These are phyloP conservation scores for Gossypium arboreum DNA, from an alignment of 345 rosid species.

Conservation along the genomic window DNA sequence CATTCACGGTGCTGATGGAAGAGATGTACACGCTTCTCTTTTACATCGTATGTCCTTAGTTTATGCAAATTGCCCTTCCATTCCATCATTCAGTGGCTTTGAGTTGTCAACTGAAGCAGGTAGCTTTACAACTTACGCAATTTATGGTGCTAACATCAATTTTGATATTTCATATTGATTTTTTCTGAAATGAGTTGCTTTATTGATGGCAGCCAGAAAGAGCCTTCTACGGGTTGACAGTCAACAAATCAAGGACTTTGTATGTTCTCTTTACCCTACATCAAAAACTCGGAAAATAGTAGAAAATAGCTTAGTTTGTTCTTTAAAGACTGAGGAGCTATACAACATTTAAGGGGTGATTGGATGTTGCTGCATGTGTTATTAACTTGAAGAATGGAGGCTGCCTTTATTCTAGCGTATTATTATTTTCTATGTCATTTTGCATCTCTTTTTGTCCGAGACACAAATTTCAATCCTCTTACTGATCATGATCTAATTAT, in stretches of 20 bases:
- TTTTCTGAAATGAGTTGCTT: slow-evolving; percentile 15
- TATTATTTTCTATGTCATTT: neutral
- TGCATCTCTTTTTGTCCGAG: neutral
- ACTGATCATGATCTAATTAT: neutral
- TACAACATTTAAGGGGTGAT: neutral
- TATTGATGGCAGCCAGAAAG: slow-evolving; percentile 46
- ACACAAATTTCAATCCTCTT: slow-evolving; percentile 10
- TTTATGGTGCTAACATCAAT: neutral
- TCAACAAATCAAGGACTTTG: slow-evolving; percentile 44
- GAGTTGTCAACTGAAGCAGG: slow-evolving; percentile 49
- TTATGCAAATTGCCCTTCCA: slow-evolving; percentile 36
- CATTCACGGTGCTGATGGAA: slow-evolving; percentile 26
- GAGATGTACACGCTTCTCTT: slow-evolving; percentile 48
- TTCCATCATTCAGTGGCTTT: slow-evolving; percentile 46
- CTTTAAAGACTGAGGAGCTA: neutral
- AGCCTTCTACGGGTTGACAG: slow-evolving; percentile 40
- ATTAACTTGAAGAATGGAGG: neutral
- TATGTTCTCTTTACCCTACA: slow-evolving; percentile 35
- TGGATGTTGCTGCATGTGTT: neutral
- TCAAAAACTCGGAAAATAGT: slow-evolving; percentile 1
- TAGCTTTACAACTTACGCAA: slow-evolving; percentile 9
- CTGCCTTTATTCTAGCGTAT: neutral
- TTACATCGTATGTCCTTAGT: slow-evolving; percentile 49
- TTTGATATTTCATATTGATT: slow-evolving; percentile 16
- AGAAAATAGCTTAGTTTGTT: neutral